These are phyloP conservation scores for Fagopyrum esculentum DNA, from an alignment of 148 eudicot species.

Conservation along the genomic window DNA sequence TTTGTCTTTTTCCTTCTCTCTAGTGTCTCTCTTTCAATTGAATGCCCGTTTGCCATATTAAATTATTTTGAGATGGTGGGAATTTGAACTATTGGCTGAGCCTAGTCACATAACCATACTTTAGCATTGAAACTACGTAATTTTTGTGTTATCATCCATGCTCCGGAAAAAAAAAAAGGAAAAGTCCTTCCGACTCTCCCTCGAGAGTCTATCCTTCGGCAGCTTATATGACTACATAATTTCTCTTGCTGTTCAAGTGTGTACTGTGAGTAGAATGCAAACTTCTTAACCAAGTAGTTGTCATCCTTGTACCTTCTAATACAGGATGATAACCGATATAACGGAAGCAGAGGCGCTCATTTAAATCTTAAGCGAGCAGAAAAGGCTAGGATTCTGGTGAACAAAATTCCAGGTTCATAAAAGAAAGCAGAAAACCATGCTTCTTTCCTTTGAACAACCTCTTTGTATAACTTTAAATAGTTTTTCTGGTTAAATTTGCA, in stretches of 20 bases:
- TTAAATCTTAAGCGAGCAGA: slow-evolving; percentile 83
- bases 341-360: slow-evolving; percentile 76
- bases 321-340: slow-evolving; percentile 77
- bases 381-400: slow-evolving; percentile 67
- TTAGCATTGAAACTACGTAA: no score
- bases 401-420: slow-evolving; percentile 68
- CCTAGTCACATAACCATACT: not conserved
- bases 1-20: not conserved
- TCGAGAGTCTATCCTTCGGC: no score
- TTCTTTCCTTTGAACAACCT: not conserved
- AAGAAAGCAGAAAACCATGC: not conserved
- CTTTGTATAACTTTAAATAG: not conserved
- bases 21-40: no score
- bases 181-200: no score
- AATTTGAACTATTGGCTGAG: not conserved
- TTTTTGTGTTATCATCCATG: no score
- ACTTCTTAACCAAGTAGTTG: not conserved
- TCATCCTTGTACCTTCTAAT: not conserved
- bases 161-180: no score
- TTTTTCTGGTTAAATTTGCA: slow-evolving; percentile 1
- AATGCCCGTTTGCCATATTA: no score
- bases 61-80: no score
- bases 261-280: not conserved
- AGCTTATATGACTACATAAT: not conserved
- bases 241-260: not conserved